These are phyloP conservation scores for Abrus pulchellus DNA, from an alignment of 306 rosid species.

Conservation along the genomic window DNA sequence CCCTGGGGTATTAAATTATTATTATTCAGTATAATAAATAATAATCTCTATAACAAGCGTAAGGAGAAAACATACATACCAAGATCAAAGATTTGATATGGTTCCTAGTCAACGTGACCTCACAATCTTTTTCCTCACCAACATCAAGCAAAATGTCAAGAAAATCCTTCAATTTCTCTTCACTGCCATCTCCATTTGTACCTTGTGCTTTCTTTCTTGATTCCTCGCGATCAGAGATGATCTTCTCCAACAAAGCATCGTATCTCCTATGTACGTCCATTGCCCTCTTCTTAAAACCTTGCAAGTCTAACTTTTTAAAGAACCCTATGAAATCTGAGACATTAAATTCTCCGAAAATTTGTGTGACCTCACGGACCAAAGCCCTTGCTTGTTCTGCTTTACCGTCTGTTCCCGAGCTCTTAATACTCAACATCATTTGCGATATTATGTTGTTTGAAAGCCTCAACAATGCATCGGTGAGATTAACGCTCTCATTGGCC, in stretches of 20 bases:
- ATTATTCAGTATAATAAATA: too few relatives aligned
- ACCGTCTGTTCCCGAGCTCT: constrained; percentile 39
- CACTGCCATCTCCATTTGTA: neutral
- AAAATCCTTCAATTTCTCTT: constrained; percentile 47
- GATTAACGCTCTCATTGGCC: constrained; percentile 44
- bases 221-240: constrained; percentile 56
- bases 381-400: constrained; percentile 43
- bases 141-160: constrained; percentile 61
- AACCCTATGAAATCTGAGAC: constrained; percentile 24
- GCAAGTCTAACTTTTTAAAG: constrained; percentile 45
- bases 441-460: constrained; percentile 57
- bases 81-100: constrained; percentile 59
- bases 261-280: constrained; percentile 48
- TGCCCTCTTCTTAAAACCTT: constrained; percentile 55
- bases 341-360: neutral
- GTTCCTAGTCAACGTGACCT: constrained; percentile 48
- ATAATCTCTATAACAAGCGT: too few relatives aligned
- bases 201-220: constrained; percentile 20
- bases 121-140: constrained; percentile 37
- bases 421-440: constrained; percentile 59
- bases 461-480: constrained; percentile 48
- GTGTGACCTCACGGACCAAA: constrained; percentile 49
- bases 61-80: constrained; percentile 28
- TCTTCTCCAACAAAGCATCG: constrained; percentile 56
- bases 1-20: too few relatives aligned